These are phyloP conservation scores for Fragosphaeria purpurea DNA, from an alignment of 2,329 filamentous ascomycete species.

Conservation along the genomic window DNA sequence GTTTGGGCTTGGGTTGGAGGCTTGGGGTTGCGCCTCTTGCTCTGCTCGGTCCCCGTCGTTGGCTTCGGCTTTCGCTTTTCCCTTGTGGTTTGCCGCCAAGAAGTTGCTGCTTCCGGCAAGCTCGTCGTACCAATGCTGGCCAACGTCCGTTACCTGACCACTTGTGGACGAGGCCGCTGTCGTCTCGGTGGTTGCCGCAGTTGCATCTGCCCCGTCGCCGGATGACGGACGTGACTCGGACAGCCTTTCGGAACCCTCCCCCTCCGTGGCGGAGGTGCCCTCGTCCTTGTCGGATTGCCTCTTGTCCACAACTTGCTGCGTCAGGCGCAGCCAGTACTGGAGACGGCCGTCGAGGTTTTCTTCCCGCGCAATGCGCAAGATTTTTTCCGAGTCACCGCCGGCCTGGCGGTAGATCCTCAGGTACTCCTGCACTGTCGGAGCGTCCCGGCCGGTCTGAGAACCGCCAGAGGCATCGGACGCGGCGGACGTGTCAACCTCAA, in stretches of 20 bases:
- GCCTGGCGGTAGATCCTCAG: conserved; percentile 50
- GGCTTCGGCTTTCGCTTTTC: conserved; percentile 4
- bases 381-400: conserved; percentile 46
- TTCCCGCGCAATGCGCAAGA: conserved; percentile 50
- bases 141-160: conserved; percentile 11
- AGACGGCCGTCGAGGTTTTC: conserved; percentile 50
- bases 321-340: conserved; percentile 47
- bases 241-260: neutral
- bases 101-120: neutral
- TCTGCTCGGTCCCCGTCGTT: neutral
- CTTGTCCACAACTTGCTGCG: conserved; percentile 26
- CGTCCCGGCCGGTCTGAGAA: conserved; percentile 1
- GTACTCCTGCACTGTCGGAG: conserved; percentile 31
- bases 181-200: no score
- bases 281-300: conserved; percentile 2
- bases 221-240: no score
- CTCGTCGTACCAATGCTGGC: neutral
- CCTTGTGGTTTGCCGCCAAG: conserved; percentile 6
- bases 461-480: neutral
- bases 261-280: neutral
- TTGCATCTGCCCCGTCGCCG: no score
- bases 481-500: no score
- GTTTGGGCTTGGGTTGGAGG: neutral
- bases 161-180: no score
- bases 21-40: neutral